phyloP scores from a whole-genome alignment of 176 grass and related monocot genomes.

The Coix lacrymajobi region DNA sequence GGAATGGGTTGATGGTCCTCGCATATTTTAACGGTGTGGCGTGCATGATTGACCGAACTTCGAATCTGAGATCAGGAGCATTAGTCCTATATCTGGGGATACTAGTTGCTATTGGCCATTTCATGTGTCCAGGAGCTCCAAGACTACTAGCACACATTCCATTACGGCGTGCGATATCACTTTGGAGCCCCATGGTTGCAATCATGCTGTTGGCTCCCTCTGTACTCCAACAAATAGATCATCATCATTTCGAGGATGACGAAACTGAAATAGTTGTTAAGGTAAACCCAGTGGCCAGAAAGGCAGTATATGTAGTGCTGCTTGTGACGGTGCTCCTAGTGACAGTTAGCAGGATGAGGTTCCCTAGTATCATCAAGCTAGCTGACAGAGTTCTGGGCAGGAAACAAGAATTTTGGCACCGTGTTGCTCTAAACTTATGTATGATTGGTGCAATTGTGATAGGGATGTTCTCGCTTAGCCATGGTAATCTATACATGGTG shows the following conservation, averaged over 20 bases:
- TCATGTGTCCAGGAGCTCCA: not conserved
- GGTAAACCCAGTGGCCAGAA: too few relatives aligned
- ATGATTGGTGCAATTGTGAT: not conserved
- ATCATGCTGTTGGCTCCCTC: not conserved
- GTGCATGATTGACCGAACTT: not conserved
- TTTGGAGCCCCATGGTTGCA: not conserved
- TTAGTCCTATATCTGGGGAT: not conserved
- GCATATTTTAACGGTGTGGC: not conserved
- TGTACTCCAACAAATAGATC: not conserved
- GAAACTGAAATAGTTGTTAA: not conserved
- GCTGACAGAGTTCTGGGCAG: too few relatives aligned
- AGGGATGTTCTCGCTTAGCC: not conserved
- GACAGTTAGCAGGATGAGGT: not conserved
- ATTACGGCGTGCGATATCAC: not conserved
- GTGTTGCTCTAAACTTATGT: not conserved
- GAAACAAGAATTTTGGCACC: not conserved
- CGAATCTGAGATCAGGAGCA: fast-evolving
- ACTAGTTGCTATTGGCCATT: not conserved
- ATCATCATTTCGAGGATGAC: not conserved
- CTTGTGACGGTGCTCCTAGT: not conserved
- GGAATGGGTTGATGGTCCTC: not conserved
- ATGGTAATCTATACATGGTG: too few relatives aligned
- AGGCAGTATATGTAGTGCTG: not conserved
- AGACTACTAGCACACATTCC: not conserved
- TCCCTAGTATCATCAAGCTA: not conserved